Percentiles rank a stretch among this genome's conserved stretches.
These are phyloP conservation scores for Tillandsia leiboldiana DNA, from an alignment of 176 grass and related monocot genomes.

Conservation along the genomic window DNA sequence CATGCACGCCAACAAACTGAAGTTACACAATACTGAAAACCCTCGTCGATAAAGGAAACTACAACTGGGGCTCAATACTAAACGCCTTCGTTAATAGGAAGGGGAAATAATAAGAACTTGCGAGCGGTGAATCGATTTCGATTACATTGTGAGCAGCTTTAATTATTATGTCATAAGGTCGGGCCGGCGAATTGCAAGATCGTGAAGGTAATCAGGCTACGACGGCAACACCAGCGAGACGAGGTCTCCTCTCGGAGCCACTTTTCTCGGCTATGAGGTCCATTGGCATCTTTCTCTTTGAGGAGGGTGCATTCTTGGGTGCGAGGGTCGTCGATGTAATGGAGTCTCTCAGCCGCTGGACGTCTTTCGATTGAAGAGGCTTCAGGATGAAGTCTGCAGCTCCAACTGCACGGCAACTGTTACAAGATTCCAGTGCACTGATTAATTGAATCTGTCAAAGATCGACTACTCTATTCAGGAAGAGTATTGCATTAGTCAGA, in stretches of 20 bases:
- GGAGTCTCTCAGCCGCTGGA: slow-evolving; percentile 65
- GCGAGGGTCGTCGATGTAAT: slow-evolving; percentile 11
- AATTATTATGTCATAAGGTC: background rate
- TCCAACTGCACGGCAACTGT: slow-evolving; percentile 39
- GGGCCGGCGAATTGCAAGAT: background rate
- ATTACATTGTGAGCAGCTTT: too few species aligned
- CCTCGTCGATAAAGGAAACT: too few species aligned
- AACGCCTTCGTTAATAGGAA: too few species aligned
- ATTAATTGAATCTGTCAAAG: background rate
- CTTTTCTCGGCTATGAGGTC: slow-evolving; percentile 14
- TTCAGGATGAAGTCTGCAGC: slow-evolving; percentile 90
- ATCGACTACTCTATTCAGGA: background rate
- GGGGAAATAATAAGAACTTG: too few species aligned
- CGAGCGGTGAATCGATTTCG: too few species aligned
- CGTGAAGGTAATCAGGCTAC: slow-evolving; percentile 24
- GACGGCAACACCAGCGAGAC: slow-evolving; percentile 49
- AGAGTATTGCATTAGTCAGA: background rate
- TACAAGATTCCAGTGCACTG: background rate
- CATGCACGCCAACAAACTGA: too few species aligned
- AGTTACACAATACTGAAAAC: too few species aligned
- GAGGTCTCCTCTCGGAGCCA: slow-evolving; percentile 25
- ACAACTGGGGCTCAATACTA: too few species aligned
- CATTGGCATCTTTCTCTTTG: slow-evolving; percentile 25
- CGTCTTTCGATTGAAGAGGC: slow-evolving; percentile 76
- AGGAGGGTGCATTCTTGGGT: slow-evolving; percentile 2